Evolutionary conservation across 805 yeast genomes (phyloP).

Genomic region (Candida montana): DNA sequence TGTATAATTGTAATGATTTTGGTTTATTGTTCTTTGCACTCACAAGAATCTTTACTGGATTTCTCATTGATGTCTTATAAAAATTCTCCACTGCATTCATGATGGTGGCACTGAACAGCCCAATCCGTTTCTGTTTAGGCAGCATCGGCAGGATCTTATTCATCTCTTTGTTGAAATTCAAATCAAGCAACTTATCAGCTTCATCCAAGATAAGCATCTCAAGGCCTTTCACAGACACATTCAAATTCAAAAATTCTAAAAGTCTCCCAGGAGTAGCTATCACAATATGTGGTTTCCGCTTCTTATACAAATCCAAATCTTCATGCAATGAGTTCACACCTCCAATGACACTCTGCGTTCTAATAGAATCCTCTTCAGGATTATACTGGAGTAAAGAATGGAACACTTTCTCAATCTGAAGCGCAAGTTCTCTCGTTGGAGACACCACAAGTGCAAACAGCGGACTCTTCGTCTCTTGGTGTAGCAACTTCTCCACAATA

Average conservation of each 20-base stretch:
- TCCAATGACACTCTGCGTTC: slow-evolving; percentile 61
- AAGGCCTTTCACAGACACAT: slow-evolving; percentile 56
- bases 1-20: slow-evolving; percentile 53
- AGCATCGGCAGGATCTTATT: slow-evolving; percentile 58
- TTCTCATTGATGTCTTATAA: slow-evolving; percentile 84
- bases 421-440: slow-evolving; percentile 61
- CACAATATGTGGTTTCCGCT: slow-evolving; percentile 61
- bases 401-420: slow-evolving; percentile 67
- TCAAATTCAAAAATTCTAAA: slow-evolving; percentile 57
- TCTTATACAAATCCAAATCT: slow-evolving; percentile 57
- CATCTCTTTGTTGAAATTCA: slow-evolving; percentile 66
- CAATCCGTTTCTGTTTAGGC: slow-evolving; percentile 92
- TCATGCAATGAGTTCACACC: slow-evolving; percentile 59
- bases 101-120: slow-evolving; percentile 90
- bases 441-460: slow-evolving; percentile 69
- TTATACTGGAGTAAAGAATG: slow-evolving; percentile 50
- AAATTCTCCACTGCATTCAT: slow-evolving; percentile 74
- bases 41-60: slow-evolving; percentile 85
- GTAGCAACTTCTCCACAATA: slow-evolving; percentile 58
- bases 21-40: slow-evolving; percentile 56
- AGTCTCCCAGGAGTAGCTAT: slow-evolving; percentile 93
- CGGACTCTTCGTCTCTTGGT: slow-evolving; percentile 36
- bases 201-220: slow-evolving; percentile 84
- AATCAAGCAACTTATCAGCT: slow-evolving; percentile 83
- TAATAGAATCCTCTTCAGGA: slow-evolving; percentile 44